Conservation (phyloP, 495 filamentous ascomycete genomes). For the Chaetomium cochliodes region DNA sequence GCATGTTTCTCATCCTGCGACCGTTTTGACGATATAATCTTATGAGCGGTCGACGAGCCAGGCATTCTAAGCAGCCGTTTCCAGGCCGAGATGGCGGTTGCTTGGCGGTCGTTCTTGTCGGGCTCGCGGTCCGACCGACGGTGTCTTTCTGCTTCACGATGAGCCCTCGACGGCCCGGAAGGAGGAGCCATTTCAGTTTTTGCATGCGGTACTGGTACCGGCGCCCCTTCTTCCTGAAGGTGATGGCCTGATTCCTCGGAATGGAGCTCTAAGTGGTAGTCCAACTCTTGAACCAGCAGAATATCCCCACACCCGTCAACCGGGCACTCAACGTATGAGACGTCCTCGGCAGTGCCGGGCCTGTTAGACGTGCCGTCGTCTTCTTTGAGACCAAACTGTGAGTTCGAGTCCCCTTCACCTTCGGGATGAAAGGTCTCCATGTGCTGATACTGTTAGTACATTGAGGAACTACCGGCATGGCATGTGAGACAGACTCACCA, state of each 20-base stretch:
- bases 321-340: slow-evolving; percentile 64
- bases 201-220: neutral
- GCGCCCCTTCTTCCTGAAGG: neutral
- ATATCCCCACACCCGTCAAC: slow-evolving; percentile 70
- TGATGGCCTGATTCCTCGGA: slow-evolving; percentile 55
- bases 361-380: slow-evolving; percentile 24
- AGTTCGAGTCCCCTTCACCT: slow-evolving; percentile 34
- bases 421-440: slow-evolving; percentile 58
- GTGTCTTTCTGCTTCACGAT: slow-evolving; percentile 27
- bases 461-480: neutral
- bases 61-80: slow-evolving; percentile 32
- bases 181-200: slow-evolving; percentile 2
- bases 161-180: slow-evolving; percentile 23
- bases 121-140: slow-evolving; percentile 11
- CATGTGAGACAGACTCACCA: slow-evolving; percentile 28
- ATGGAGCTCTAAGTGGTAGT: slow-evolving; percentile 75
- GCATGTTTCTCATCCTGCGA: slow-evolving; percentile 13
- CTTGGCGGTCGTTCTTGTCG: slow-evolving; percentile 19
- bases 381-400: slow-evolving; percentile 50
- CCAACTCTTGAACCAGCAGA: slow-evolving; percentile 58
- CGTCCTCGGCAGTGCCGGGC: slow-evolving; percentile 59
- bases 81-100: slow-evolving; percentile 32
- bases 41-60: slow-evolving; percentile 19
- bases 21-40: slow-evolving; percentile 6
- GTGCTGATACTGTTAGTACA: slow-evolving; percentile 39